Evolutionary conservation across 2,329 filamentous ascomycete genomes (phyloP), one percentile per base, ranked within the genome.

Genomic region (Sclerotinia trifoliorum): DNA sequence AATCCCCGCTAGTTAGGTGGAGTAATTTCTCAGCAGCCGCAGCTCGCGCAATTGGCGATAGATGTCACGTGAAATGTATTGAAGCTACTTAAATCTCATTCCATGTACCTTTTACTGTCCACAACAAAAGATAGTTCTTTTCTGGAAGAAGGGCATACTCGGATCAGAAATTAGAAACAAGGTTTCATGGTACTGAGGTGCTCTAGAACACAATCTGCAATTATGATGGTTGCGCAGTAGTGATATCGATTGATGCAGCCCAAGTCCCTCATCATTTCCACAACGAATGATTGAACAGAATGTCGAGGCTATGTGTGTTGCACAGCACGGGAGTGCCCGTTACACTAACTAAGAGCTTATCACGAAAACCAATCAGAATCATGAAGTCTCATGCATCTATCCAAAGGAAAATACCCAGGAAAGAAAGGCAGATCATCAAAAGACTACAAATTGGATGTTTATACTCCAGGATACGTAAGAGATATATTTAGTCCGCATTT

Each of bases 11-110:
- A 62, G 29, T 51, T 29, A 51, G 29, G 60, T 51, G 60, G 46
- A 62, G 60, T 62, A 62, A 39, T 62, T 62, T 62, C 46, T 24
- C 29, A 51, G 46, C 60, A 62, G 46, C 60, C 60, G 60, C 58
- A 62, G 26, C 44, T 62, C 29, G 58, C 58, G 58, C 60, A 39
- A 29, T 62, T 39, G 32, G 60, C 60, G 46, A 62, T 19, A 26
- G 39, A 51, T 51, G 26, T 62, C 60, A 62, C 60, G 60, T 62
- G 60, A 62, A 51, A 17, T n/a, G 35, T 3, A 21, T n/a, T 32
- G 44, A 51, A 51, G 60, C 60, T 46, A 51, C 21, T 26, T 62
- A 62, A 51, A 35, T 62, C 8, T 35, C 13, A 24, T 19, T 24
- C 21, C 29, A 6, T 46, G 15, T 48, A 11, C 44, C 39, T 15